A percentile compares a stretch with the other conserved stretches of the same genome.
phyloP scores from a whole-genome alignment of 352 stramenopile genomes.

The Globisporangium mamillatum region DNA sequence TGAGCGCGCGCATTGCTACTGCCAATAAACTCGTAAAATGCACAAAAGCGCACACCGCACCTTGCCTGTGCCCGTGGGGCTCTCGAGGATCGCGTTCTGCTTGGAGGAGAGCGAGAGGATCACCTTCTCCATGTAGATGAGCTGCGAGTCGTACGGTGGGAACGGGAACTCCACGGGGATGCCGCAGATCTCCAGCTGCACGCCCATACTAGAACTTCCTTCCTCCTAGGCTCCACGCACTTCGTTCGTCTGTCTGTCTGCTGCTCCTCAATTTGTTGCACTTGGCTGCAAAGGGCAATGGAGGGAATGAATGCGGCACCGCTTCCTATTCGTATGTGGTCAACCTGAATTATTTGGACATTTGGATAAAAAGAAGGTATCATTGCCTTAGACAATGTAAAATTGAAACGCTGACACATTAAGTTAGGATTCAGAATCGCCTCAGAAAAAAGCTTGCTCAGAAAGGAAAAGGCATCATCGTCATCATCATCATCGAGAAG shows the following conservation, averaged over 20 bases:
- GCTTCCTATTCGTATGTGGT: background rate
- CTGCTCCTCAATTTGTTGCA: slow-evolving; percentile 10
- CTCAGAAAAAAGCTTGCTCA: background rate
- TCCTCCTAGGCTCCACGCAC: background rate
- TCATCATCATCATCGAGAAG: background rate
- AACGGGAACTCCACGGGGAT: slow-evolving; percentile 96
- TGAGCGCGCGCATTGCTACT: background rate
- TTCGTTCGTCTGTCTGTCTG: background rate
- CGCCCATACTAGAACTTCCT: slow-evolving; percentile 12
- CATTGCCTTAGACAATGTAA: too few relatives aligned
- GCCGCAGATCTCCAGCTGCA: slow-evolving; percentile 82
- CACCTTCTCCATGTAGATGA: slow-evolving; percentile 97
- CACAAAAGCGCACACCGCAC: slow-evolving; percentile 21
- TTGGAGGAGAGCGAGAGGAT: slow-evolving; percentile 87
- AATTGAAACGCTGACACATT: background rate
- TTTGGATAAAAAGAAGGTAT: too few relatives aligned
- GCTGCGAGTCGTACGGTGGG: slow-evolving; percentile 95
- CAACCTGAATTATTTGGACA: background rate
- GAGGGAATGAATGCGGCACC: background rate
- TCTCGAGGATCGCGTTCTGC: slow-evolving; percentile 97
- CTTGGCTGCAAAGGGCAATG: background rate
- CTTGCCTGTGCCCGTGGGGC: slow-evolving; percentile 97
- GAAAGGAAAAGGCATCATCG: slow-evolving; percentile 1
- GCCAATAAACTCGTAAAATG: background rate
- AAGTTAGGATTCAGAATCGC: background rate